Evolutionary conservation across 345 rosid genomes (phyloP), one percentile per base, ranked within the genome.

Genomic region (Cardamine chenopodiifolia): DNA sequence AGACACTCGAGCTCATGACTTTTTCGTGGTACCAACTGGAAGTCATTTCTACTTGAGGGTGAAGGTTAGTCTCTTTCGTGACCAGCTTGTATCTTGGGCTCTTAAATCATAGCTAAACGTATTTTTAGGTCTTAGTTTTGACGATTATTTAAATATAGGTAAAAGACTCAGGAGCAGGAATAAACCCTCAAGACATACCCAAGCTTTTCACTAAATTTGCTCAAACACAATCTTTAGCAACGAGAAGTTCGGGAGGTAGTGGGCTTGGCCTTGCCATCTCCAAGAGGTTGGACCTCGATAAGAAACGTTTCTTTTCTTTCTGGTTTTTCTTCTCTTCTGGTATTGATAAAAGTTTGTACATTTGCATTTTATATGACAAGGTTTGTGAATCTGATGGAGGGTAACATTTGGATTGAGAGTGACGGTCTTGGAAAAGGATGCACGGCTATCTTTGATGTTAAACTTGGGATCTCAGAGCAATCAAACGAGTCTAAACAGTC

Each of bases 211-310:
- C 97, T 37, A 92, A 89, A 82, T 96, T 96, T 88, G 93, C 90
- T 4, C 91, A 96, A 73, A 83, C 83, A 66, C 98, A 90, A 70
- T 76, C 96, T 68, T 65, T 76, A 56, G 86, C 85, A 8, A 72
- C 88, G 50, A 83, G 83, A 85, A 90, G 83, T 79, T 82, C 95
- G 4, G 82, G 83, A 74, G 98, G 99, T 78, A 90, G 89, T 78
- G 98, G 98, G 68, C 96, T 96, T 68, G 99, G 99, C 50, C 97
- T 90, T 63, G 99, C 98, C 60, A 96, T 96, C 80, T 96, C 94
- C 85, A 92, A 90, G 80, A 90, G 99, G 99, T 92, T 71, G 81
- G 42, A 72, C 58, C 39, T 13, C 49, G 4, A 34, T 50, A 37
- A 49, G 19, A 18, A 11, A 6, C 40, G 5, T 32, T 53, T 40